phyloP scores from a whole-genome alignment of 495 filamentous ascomycete species.

The Aspergillus avenaceus region DNA sequence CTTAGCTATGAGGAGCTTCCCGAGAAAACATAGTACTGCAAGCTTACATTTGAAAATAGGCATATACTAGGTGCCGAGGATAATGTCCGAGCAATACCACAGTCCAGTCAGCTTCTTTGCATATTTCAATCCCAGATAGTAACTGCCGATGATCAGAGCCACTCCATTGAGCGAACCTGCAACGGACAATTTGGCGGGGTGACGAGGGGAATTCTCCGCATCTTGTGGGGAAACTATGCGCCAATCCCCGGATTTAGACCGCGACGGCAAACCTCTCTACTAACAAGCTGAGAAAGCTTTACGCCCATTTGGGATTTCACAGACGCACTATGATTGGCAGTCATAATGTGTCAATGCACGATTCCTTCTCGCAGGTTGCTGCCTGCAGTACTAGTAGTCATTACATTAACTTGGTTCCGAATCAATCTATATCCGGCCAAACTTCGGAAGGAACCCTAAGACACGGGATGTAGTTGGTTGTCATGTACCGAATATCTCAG shows the following conservation, averaged over 20 bases:
- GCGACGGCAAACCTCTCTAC: not conserved
- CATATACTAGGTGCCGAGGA: not conserved
- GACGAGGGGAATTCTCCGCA: slow-evolving; percentile 4
- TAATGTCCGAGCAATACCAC: not conserved
- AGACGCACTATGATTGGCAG: not conserved
- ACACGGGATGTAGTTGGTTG: not conserved
- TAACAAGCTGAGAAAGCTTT: not conserved
- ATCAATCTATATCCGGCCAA: not conserved
- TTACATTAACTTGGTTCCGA: not conserved
- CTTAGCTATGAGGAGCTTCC: too few species aligned
- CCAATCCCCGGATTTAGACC: slow-evolving; percentile 5
- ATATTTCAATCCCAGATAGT: too few species aligned
- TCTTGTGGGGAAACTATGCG: slow-evolving; percentile 6
- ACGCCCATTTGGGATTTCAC: slow-evolving; percentile 1
- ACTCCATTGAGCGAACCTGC: not conserved
- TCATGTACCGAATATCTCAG: not conserved
- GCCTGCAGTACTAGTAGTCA: not conserved
- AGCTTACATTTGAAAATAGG: too few species aligned
- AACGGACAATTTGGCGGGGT: not conserved
- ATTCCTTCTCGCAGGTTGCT: not conserved
- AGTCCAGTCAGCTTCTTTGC: not conserved
- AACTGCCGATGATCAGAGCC: slow-evolving; percentile 2
- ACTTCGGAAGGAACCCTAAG: slow-evolving; percentile 3
- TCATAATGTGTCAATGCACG: not conserved
- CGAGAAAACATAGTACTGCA: too few species aligned